These are phyloP conservation scores for Emergomyces africanus DNA, from an alignment of 2,329 filamentous ascomycete genomes.

Conservation along the genomic window DNA sequence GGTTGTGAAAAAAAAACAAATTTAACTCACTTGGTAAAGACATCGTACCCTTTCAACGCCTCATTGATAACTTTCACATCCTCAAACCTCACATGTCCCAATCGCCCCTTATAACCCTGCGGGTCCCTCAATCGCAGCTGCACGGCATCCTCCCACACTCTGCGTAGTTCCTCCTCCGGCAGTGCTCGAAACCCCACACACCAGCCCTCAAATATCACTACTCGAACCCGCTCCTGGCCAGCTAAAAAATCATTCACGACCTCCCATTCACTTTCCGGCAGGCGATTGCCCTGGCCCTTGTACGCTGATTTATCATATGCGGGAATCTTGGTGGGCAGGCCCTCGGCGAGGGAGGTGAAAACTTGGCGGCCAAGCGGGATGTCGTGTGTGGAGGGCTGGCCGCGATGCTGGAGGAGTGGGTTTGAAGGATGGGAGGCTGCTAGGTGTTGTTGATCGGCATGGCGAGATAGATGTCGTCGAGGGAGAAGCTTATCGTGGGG, in stretches of 20 bases:
- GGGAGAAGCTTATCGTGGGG: conserved; percentile 58
- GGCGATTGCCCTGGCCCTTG: conserved; percentile 62
- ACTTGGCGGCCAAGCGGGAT: conserved; percentile 50
- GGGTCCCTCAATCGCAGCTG: conserved; percentile 30
- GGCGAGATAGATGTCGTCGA: conserved; percentile 84
- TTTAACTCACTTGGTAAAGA: conserved; percentile 40
- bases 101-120: conserved; percentile 34
- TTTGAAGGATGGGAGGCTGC: conserved; percentile 56
- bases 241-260: conserved; percentile 29
- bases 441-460: conserved; percentile 53
- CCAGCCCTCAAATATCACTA: conserved; percentile 84
- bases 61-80: conserved; percentile 48
- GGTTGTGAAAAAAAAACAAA: no score
- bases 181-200: conserved; percentile 70
- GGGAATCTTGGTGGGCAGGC: conserved; percentile 49
- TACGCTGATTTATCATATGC: conserved; percentile 75
- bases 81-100: conserved; percentile 43
- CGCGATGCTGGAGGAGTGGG: conserved; percentile 64
- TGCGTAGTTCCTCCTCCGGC: conserved; percentile 39
- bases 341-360: conserved; percentile 45
- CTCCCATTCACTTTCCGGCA: conserved; percentile 49
- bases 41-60: conserved; percentile 45
- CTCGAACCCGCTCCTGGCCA: conserved; percentile 32
- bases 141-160: conserved; percentile 40
- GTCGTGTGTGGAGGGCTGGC: conserved; percentile 77